Conservation (phyloP, 1,139 yeast species). For the Nakaseomyces kungkrabaensis region DNA sequence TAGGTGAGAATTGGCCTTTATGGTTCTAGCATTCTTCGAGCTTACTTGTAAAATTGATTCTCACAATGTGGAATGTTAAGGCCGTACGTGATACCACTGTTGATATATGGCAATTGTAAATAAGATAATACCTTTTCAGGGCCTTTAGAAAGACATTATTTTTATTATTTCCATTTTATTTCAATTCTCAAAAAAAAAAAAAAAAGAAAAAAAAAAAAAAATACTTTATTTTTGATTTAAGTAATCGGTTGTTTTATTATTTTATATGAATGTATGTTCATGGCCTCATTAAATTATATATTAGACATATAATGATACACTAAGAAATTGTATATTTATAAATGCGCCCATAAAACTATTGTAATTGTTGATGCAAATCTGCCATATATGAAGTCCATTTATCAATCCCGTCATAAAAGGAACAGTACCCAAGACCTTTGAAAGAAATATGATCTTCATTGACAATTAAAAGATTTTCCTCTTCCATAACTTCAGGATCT, state of each 20-base stretch:
- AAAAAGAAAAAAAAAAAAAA: not conserved
- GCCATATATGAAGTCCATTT: slow-evolving; percentile 20
- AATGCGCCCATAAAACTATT: slow-evolving; percentile 21
- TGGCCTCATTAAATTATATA: not conserved
- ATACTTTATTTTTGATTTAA: not conserved
- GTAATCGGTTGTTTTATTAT: slow-evolving; percentile 1
- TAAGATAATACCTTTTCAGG: not conserved
- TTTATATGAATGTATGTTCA: not conserved
- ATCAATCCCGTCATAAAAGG: slow-evolving; percentile 16
- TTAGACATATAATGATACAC: not conserved
- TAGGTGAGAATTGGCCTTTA: slow-evolving; percentile 27
- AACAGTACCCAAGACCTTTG: slow-evolving; percentile 16
- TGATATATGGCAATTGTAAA: slow-evolving; percentile 7
- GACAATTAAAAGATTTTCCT: slow-evolving; percentile 12
- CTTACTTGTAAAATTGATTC: not conserved
- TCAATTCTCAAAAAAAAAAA: not conserved
- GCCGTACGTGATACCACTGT: not conserved
- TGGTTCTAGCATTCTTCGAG: not conserved
- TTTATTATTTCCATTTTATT: not conserved
- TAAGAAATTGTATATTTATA: not conserved
- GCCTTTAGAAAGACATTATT: not conserved
- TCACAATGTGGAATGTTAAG: slow-evolving; percentile 11
- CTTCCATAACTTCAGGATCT: slow-evolving; percentile 5
- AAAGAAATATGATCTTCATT: slow-evolving; percentile 25
- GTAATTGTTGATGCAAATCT: slow-evolving; percentile 2